A percentile compares a stretch with the other conserved stretches of the same genome.
Evolutionary conservation across 805 yeast species (phyloP).

Genomic region (Priceomyces medius): DNA sequence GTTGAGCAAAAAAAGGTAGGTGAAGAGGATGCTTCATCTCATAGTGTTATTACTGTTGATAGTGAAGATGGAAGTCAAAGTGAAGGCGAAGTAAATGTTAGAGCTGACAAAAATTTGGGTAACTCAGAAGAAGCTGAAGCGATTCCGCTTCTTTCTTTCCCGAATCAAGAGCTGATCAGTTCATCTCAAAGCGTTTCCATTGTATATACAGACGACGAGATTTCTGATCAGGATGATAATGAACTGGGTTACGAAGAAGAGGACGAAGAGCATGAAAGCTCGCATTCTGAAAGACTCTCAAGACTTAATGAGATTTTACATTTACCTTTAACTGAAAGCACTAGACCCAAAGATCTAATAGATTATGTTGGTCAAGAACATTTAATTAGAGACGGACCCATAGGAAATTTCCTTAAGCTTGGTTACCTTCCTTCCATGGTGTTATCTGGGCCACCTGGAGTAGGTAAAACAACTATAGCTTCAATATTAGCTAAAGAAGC

Average conservation of each 20-base stretch:
- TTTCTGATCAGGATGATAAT: not conserved
- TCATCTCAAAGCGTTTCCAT: not conserved
- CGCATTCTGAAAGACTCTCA: not conserved
- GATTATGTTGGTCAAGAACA: slow-evolving; percentile 87
- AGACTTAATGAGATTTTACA: not conserved
- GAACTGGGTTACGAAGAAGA: not conserved
- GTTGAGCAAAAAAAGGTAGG: not conserved
- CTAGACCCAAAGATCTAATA: slow-evolving; percentile 71
- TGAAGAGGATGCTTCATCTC: not conserved
- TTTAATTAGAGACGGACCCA: slow-evolving; percentile 64
- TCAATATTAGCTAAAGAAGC: slow-evolving; percentile 56
- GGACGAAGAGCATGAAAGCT: not conserved
- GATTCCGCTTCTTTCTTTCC: not conserved
- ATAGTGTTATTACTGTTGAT: too few species aligned
- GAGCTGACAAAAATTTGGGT: not conserved
- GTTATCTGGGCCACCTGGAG: slow-evolving; percentile 95
- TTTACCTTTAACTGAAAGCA: slow-evolving; percentile 67
- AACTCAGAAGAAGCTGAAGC: not conserved
- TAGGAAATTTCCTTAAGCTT: slow-evolving; percentile 61
- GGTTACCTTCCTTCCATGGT: slow-evolving; percentile 82
- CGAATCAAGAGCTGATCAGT: not conserved
- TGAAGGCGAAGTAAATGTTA: too few species aligned
- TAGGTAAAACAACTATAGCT: slow-evolving; percentile 89
- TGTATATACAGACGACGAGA: slow-evolving; percentile 1
- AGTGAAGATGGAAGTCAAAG: not conserved